Evolutionary conservation across 1,139 yeast species (phyloP), one percentile per base, ranked within the genome.

Genomic region (Suhomyces chickasaworum): DNA sequence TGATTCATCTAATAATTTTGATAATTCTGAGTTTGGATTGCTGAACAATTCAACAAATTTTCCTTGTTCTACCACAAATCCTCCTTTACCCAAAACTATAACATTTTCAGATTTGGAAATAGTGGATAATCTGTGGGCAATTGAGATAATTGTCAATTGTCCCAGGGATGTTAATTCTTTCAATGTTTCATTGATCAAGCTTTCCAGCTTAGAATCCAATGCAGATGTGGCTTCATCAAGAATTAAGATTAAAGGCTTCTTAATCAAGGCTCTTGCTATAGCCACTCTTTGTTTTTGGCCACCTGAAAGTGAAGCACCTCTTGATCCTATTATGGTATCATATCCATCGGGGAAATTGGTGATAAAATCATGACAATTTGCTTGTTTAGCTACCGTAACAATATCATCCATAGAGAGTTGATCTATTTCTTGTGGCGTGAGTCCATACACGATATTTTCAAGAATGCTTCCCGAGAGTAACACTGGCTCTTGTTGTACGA

Each of bases 251-350:
- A 73, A 68, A 2, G 93, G 91, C 47, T 77, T 75, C 47, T 85
- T 78, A 33, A 85, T 73, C 52, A 86, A 73, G 2, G 96, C 91
- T 52, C 97, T 72, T 0, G 97, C 96, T 53, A 89, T 78, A 4
- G 97, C 96, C 39, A 89, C 80, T 59, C 97, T 76, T 67, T 89
- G 97, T 63, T 88, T 88, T 61, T 89, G 97, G 5, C 97, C 97
- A 32, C 97, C 97, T 7, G 84, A 79, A 39, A 82, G 66, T 27
- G 82, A 75, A 0, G 85, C 81, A 1, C 87, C 86, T 45, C 81
- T 69, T 3, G 80, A 59, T 2, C 83, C 83, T 50, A 78, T 76
- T 9, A 78, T 66, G 0, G 84, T 79, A 42, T 78, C 80, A 49
- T 77, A 76, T 15, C 77, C 77, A 44, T 78, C 82, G 0, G 83